Conservation (phyloP, 257 asterid genomes). For the Jacaranda mimosifolia region DNA sequence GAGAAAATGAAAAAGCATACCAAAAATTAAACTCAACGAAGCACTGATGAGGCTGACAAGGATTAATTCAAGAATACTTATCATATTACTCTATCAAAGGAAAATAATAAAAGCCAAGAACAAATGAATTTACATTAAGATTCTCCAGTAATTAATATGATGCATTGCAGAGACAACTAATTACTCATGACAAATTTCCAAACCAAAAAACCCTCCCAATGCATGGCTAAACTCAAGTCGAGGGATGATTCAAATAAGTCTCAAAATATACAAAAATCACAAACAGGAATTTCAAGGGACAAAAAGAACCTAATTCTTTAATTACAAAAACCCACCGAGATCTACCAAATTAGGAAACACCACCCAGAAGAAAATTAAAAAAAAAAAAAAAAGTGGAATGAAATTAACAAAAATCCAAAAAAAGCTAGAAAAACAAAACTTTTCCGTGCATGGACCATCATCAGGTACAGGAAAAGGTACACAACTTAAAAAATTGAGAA, state of each 20-base stretch:
- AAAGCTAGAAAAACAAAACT: constrained; percentile 5
- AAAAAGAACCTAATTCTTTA: not conserved
- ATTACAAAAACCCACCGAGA: constrained; percentile 41
- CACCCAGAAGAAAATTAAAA: not conserved
- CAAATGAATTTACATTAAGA: constrained; percentile 6
- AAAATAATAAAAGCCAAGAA: not conserved
- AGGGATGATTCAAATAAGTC: constrained; percentile 21
- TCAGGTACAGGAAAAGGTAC: constrained; percentile 25
- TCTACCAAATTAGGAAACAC: constrained; percentile 40
- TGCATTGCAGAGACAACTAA: not conserved
- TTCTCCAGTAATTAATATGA: constrained; percentile 9
- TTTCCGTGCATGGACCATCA: constrained; percentile 45
- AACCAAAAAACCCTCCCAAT: constrained; percentile 28
- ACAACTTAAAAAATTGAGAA: constrained; percentile 33
- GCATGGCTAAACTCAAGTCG: constrained; percentile 36
- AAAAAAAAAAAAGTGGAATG: not conserved
- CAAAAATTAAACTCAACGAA: constrained; percentile 1
- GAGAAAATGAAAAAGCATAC: not conserved
- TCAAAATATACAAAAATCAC: constrained; percentile 32
- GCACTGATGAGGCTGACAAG: not conserved
- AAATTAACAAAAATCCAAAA: constrained; percentile 15
- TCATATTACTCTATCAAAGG: constrained; percentile 13
- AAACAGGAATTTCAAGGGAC: not conserved
- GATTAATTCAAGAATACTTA: not conserved
- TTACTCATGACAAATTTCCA: constrained; percentile 16